Conservation (phyloP, 2,329 filamentous ascomycete genomes). For the Boeremia lycopersici region DNA sequence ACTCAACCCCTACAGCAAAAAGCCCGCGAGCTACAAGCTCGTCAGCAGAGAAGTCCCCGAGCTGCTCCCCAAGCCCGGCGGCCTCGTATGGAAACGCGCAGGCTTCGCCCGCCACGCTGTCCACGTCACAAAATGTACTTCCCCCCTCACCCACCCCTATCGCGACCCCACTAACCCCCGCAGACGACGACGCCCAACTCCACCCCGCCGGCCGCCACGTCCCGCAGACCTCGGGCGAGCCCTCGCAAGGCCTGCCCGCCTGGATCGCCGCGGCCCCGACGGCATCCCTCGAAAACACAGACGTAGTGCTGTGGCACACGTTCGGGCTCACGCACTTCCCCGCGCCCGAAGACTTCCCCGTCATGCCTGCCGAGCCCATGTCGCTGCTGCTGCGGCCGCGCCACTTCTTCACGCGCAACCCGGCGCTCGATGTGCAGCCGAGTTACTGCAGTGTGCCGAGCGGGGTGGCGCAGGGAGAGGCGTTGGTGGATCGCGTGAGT, state of each 20-base stretch:
- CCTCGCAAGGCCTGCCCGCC: slow-evolving; percentile 72
- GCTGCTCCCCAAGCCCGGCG: slow-evolving; percentile 78
- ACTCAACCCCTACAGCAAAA: slow-evolving; percentile 84
- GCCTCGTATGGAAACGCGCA: slow-evolving; percentile 86
- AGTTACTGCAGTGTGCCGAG: slow-evolving; percentile 75
- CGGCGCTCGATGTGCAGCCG: slow-evolving; percentile 79
- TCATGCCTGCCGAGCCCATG: slow-evolving; percentile 86
- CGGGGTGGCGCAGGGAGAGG: slow-evolving; percentile 62
- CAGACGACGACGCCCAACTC: slow-evolving; percentile 79
- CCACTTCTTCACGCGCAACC: slow-evolving; percentile 83
- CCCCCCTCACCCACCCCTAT: background rate
- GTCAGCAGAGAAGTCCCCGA: slow-evolving; percentile 83
- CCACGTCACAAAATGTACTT: slow-evolving; percentile 85
- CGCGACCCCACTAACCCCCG: slow-evolving; percentile 12
- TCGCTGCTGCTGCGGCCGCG: slow-evolving; percentile 77
- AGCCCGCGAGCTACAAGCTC: slow-evolving; percentile 85
- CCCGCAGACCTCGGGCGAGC: slow-evolving; percentile 83
- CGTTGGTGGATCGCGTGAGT: slow-evolving; percentile 58
- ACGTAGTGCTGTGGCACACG: slow-evolving; percentile 92
- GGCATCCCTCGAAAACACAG: slow-evolving; percentile 76
- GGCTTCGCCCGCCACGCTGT: slow-evolving; percentile 87
- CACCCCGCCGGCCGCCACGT: slow-evolving; percentile 88
- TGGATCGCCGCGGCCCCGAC: slow-evolving; percentile 75
- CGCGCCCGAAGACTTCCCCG: slow-evolving; percentile 84
- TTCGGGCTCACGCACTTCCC: slow-evolving; percentile 93